phyloP scores from a whole-genome alignment of 1,139 yeast genomes.

The Saccharomyces pastorianus region DNA sequence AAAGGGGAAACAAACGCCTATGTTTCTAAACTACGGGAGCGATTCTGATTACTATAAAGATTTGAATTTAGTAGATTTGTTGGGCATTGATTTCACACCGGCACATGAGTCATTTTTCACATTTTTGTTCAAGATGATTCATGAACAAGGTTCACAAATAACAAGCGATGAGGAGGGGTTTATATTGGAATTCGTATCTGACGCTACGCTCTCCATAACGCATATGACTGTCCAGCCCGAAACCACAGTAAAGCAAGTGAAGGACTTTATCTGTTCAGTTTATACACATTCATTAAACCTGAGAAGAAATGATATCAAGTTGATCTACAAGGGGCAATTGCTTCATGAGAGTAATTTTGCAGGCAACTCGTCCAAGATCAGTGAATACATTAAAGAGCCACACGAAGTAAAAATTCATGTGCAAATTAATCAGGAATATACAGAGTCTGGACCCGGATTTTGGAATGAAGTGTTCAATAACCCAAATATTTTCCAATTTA shows the following conservation, averaged over 20 bases:
- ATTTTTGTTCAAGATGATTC: constrained; percentile 22
- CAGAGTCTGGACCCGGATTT: constrained; percentile 23
- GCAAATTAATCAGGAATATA: constrained; percentile 19
- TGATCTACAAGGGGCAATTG: constrained; percentile 25
- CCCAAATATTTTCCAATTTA: constrained; percentile 15
- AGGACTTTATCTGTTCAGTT: constrained; percentile 25
- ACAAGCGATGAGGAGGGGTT: constrained; percentile 5
- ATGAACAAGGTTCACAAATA: constrained; percentile 10
- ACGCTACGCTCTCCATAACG: constrained; percentile 18
- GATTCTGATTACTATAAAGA: constrained; percentile 12
- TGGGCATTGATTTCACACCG: constrained; percentile 26
- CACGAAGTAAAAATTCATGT: constrained; percentile 21
- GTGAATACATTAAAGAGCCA: constrained; percentile 14
- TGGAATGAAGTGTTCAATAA: constrained; percentile 25
- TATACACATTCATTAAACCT: constrained; percentile 20
- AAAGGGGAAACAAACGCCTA: constrained; percentile 18
- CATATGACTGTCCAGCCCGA: constrained; percentile 18
- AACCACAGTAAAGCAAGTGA: constrained; percentile 26
- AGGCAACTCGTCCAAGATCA: constrained; percentile 17
- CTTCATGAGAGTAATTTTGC: constrained; percentile 15
- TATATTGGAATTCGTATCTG: constrained; percentile 22
- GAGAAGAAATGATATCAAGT: constrained; percentile 18
- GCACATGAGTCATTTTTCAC: constrained; percentile 16
- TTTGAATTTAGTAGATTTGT: constrained; percentile 14
- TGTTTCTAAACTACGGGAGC: constrained; percentile 4